phyloP scores from a whole-genome alignment of 345 rosid species.

The Mercurialis annua region DNA sequence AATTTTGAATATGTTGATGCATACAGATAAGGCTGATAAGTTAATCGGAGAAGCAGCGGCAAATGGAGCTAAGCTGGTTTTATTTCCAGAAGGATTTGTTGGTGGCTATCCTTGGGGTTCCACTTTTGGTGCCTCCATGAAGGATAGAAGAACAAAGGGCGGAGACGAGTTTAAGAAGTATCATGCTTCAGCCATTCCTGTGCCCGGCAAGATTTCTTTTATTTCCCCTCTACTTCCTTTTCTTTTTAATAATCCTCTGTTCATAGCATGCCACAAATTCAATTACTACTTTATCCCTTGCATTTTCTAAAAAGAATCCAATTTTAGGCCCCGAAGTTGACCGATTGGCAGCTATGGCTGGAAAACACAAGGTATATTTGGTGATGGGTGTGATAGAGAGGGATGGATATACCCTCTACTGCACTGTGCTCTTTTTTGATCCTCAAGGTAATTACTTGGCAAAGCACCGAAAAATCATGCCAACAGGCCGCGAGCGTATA shows the following conservation, averaged over 20 bases:
- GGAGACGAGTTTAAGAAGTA: constrained; percentile 83
- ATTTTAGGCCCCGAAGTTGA: constrained; percentile 79
- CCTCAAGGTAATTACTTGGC: constrained; percentile 76
- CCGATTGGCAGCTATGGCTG: constrained; percentile 79
- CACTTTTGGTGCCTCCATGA: constrained; percentile 64
- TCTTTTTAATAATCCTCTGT: too few relatives aligned
- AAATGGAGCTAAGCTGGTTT: constrained; percentile 74
- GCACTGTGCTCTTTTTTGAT: constrained; percentile 76
- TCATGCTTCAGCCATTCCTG: constrained; percentile 77
- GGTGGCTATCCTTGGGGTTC: constrained; percentile 96
- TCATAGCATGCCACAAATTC: too few relatives aligned
- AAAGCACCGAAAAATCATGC: constrained; percentile 91
- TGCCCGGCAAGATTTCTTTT: constrained; percentile 52
- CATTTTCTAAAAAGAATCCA: too few relatives aligned
- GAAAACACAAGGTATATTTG: constrained; percentile 70
- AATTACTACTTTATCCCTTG: too few relatives aligned
- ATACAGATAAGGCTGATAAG: constrained; percentile 82
- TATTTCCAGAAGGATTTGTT: constrained; percentile 91
- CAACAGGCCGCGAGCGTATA: constrained; percentile 78
- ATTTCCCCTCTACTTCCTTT: not conserved
- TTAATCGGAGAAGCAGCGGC: constrained; percentile 79
- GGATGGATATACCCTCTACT: constrained; percentile 88
- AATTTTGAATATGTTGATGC: not conserved
- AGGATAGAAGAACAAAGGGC: constrained; percentile 68
- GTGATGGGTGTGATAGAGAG: constrained; percentile 96